Base-by-base conservation (phyloP, 2,329 filamentous ascomycete genomes). In the Penicillium freii region DNA sequence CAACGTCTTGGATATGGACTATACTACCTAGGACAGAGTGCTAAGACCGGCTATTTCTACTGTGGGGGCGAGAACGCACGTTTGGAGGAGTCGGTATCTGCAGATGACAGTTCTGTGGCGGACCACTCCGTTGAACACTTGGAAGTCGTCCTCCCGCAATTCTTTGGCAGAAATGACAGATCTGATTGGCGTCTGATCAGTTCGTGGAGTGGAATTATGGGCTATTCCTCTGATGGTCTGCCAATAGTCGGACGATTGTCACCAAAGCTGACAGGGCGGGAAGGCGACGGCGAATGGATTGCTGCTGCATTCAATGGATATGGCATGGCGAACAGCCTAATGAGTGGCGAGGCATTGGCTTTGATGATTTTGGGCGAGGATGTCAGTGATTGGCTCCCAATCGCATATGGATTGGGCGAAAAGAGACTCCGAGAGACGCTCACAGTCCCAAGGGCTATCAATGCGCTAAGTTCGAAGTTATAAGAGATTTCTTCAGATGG, bases 261-360 rank as follows among this genome's bases (percentile, higher is more conserved):
- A 1, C 70, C 54, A 51, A 68, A 43, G 72, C 77, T 15, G 59
- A 87, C 40, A 6, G 62, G 56, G 5, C 51, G 66, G 9, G 29
- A 31, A 8, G 62, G 66, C 1, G 46, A 58, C 1, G 64, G 65
- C 17, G 71, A 73, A 56, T 89, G 82, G 81, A 73, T 86, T 2
- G 79, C 78, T n/a, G 84, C 81, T 2, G 80, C 82, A 10, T 88
- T 88, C 63, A 85, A 87, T 68, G 87, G 87, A 1, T 84, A 88
- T 69, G 85, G 86, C 0, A 88, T 88, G 86, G 75, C 51, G 80
- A 86, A 82, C 79, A 87, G 68, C 48, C 68, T 65, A 65, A 61
- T 59, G 45, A 60, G 64, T 42, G 70, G 68, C 2, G 66, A 71
- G 46, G 67, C 63, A 2, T 48, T 73, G 39, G 71, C 60, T 3